Percentiles rank a stretch among this genome's conserved stretches.
These are phyloP conservation scores for Silene uniflora DNA, from an alignment of 148 eudicot genomes.

Conservation along the genomic window DNA sequence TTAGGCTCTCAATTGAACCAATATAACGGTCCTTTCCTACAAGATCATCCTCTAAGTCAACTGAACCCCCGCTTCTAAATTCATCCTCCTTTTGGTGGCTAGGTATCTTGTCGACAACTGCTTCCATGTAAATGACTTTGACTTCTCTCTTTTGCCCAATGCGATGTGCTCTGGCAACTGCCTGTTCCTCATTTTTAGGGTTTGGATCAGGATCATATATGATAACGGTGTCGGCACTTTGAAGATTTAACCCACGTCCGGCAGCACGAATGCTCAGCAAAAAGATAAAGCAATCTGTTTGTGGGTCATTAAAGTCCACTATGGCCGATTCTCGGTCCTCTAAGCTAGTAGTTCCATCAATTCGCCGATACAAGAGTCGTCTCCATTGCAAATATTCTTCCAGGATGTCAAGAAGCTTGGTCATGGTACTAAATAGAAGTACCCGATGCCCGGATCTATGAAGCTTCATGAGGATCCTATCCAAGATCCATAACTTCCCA, in stretches of 20 bases:
- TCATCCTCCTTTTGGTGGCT: conserved; percentile 95
- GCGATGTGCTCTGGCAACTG: conserved; percentile 98
- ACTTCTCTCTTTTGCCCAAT: conserved; percentile 99
- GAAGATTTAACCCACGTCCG: conserved; percentile 95
- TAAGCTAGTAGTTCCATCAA: conserved; percentile 93
- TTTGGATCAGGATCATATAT: conserved; percentile 99
- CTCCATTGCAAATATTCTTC: conserved; percentile 99
- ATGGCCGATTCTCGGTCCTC: conserved; percentile 98
- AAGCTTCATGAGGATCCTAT: conserved; percentile 83
- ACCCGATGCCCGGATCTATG: conserved; percentile 98
- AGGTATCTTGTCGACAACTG: conserved; percentile 87
- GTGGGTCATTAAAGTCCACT: conserved; percentile 78
- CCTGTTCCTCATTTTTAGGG: conserved; percentile 98
- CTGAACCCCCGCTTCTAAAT: conserved; percentile 61
- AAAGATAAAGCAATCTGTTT: conserved; percentile 85
- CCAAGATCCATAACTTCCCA: conserved; percentile 91
- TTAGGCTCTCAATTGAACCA: conserved; percentile 93
- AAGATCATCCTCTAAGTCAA: conserved; percentile 94
- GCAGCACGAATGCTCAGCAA: conserved; percentile 98
- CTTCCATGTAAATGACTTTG: conserved; percentile 94
- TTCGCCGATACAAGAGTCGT: conserved; percentile 78
- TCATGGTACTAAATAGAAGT: conserved; percentile 98
- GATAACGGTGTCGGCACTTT: conserved; percentile 91
- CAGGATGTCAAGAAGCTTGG: conserved; percentile 84
- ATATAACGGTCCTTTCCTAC: conserved; percentile 95